phyloP scores from a whole-genome alignment of 139 green algal genomes.

The Monoraphidium neglectum region DNA sequence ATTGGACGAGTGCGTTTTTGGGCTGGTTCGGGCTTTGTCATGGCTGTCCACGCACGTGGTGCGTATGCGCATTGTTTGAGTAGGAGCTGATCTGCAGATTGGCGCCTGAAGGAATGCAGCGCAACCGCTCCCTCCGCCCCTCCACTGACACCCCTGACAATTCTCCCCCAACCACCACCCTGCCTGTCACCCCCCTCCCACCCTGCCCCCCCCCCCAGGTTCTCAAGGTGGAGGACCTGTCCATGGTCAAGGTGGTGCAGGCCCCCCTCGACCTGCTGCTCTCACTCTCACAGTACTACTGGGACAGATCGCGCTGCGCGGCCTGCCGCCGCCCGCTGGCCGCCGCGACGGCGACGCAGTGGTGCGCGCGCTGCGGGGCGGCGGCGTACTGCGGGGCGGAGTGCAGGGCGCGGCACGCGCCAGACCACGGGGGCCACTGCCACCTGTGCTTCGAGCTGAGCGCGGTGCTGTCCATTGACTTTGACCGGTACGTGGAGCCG shows the following conservation, averaged over 20 bases:
- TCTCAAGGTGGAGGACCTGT: conserved; percentile 29
- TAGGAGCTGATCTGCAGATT: neutral
- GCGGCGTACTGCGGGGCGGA: conserved; percentile 39
- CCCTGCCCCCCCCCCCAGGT: neutral
- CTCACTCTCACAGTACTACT: conserved; percentile 41
- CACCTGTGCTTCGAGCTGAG: conserved; percentile 9
- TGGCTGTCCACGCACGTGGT: too few species aligned
- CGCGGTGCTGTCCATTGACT: conserved; percentile 22
- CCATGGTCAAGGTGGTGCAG: conserved; percentile 39
- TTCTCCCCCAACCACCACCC: neutral
- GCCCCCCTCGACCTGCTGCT: conserved; percentile 44
- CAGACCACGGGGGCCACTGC: conserved; percentile 22
- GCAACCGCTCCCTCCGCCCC: neutral
- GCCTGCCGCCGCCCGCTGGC: conserved; percentile 18
- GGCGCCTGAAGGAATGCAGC: neutral
- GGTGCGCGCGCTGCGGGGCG: conserved; percentile 34
- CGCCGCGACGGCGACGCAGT: conserved; percentile 4
- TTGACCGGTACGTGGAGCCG: conserved; percentile 29
- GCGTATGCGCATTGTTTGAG: neutral
- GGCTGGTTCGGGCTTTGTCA: too few species aligned
- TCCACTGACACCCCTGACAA: neutral
- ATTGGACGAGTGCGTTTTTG: too few species aligned
- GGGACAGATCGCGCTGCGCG: conserved; percentile 14
- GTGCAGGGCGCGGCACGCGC: conserved; percentile 20
- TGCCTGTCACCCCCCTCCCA: neutral